Percentiles rank a stretch among this genome's conserved stretches.
phyloP scores from a whole-genome alignment of 164 flowering plant species.

The Magnolia sinica region DNA sequence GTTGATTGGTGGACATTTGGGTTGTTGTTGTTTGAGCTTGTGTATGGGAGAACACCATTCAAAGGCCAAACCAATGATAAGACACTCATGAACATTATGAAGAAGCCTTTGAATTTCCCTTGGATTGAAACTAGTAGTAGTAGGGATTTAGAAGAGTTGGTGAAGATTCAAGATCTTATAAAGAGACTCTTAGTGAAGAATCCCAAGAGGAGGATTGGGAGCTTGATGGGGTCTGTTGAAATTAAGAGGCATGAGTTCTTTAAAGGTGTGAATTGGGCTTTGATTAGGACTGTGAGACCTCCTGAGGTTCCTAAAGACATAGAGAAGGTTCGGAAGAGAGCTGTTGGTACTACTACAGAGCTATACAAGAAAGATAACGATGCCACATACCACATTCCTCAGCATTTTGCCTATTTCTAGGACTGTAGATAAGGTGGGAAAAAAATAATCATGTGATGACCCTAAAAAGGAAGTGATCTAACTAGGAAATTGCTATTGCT shows the following conservation, averaged over 20 bases:
- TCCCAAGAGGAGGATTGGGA: constrained; percentile 66
- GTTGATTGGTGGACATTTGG: constrained; percentile 99
- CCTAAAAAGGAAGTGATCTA: too few species aligned
- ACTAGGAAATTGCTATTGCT: too few species aligned
- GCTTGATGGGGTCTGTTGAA: constrained; percentile 68
- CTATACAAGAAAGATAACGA: constrained; percentile 52
- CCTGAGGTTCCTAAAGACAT: too few species aligned
- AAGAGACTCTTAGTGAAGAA: constrained; percentile 62
- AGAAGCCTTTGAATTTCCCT: constrained; percentile 30
- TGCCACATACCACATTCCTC: constrained; percentile 54
- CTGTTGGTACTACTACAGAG: constrained; percentile 26
- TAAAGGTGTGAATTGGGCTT: constrained; percentile 69
- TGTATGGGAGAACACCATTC: constrained; percentile 83
- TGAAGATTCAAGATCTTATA: constrained; percentile 26
- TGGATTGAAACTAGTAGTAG: constrained; percentile 20
- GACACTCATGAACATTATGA: constrained; percentile 68
- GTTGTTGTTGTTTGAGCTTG: constrained; percentile 66
- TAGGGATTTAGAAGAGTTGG: constrained; percentile 64
- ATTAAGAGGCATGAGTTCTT: constrained; percentile 81
- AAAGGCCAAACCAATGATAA: constrained; percentile 66
- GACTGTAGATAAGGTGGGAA: too few species aligned
- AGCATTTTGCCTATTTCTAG: constrained; percentile 63
- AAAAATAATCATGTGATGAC: too few species aligned
- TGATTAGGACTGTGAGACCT: constrained; percentile 59
- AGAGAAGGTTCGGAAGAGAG: constrained; percentile 24